Conservation (phyloP, 169 alveolate genomes). For the Plasmodium cynomolgi region DNA sequence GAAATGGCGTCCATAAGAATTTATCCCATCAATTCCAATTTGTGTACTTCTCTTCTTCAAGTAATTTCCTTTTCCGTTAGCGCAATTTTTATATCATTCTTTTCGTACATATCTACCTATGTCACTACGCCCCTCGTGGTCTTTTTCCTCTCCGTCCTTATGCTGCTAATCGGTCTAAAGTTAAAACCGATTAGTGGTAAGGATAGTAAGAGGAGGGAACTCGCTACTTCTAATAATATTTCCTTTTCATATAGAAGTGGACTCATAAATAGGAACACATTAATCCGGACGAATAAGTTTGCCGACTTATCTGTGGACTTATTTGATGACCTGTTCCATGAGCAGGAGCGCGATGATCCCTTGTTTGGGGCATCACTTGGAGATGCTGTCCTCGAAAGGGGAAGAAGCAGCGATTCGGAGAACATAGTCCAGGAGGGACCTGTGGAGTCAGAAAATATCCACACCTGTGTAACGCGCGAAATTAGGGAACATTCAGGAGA, state of each 20-base stretch:
- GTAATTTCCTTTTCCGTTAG: slow-evolving; percentile 45
- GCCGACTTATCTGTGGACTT: not conserved
- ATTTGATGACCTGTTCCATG: slow-evolving; percentile 12
- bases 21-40: slow-evolving; percentile 42
- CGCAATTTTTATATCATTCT: slow-evolving; percentile 36
- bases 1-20: slow-evolving; percentile 59
- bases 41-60: slow-evolving; percentile 48
- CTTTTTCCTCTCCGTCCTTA: slow-evolving; percentile 25
- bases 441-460: not conserved
- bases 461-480: not conserved
- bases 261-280: slow-evolving; percentile 13
- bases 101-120: slow-evolving; percentile 40
- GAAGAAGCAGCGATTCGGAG: not conserved
- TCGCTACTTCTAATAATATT: not conserved
- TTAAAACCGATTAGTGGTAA: slow-evolving; percentile 1
- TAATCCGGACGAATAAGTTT: slow-evolving; percentile 13
- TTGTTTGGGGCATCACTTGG: not conserved
- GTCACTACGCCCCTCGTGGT: not conserved
- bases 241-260: slow-evolving; percentile 51
- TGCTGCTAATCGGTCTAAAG: slow-evolving; percentile 6
- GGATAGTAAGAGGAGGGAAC: not conserved
- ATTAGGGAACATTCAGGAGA: not conserved
- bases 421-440: not conserved
- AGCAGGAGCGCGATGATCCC: not conserved
- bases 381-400: not conserved